Evolutionary conservation across 345 rosid species (phyloP).

Genomic region (Arabidopsis thaliana): DNA sequence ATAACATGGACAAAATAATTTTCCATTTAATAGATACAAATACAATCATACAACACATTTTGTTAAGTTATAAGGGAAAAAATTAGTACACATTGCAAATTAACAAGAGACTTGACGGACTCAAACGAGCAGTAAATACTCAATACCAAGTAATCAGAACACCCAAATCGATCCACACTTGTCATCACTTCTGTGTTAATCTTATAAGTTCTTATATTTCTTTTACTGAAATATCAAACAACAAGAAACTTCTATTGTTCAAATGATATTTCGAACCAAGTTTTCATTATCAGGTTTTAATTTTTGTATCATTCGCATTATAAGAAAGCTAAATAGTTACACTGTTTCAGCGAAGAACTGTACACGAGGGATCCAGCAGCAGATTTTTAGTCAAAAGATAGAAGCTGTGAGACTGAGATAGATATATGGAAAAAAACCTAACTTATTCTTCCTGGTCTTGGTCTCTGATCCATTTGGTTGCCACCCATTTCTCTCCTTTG

Average conservation of each 20-base stretch:
- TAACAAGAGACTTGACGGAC: neutral
- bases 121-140: too few relatives aligned
- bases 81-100: neutral
- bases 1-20: too few relatives aligned
- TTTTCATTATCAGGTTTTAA: neutral
- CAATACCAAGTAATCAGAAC: neutral
- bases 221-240: neutral
- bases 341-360: slow-evolving; percentile 25
- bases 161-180: neutral
- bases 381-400: slow-evolving; percentile 18
- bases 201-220: neutral
- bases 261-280: neutral
- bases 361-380: slow-evolving; percentile 30
- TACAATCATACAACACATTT: too few relatives aligned
- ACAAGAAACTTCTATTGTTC: neutral
- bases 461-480: slow-evolving; percentile 89
- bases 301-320: slow-evolving; percentile 19
- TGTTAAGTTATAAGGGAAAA: too few relatives aligned
- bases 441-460: slow-evolving; percentile 48
- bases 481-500: slow-evolving; percentile 91
- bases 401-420: slow-evolving; percentile 20
- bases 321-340: slow-evolving; percentile 20
- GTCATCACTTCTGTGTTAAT: neutral
- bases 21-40: too few relatives aligned
- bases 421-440: neutral